Base-by-base conservation (phyloP, 371 early-diverging fungal genomes). In the Rhizopus stolonifer region DNA sequence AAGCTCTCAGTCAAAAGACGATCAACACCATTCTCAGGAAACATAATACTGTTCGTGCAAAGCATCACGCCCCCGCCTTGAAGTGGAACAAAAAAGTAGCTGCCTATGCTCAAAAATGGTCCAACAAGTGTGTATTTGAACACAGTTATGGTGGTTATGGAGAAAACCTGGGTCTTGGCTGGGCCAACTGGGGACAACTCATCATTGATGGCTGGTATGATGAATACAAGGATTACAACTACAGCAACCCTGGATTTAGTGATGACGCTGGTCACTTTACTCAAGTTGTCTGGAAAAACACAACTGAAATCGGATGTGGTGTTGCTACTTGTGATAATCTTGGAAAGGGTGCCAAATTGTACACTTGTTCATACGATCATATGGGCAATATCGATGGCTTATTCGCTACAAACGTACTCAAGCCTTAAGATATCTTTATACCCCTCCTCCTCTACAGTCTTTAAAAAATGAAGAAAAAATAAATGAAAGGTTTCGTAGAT, bases 221-320 rank as follows among this genome's bases (percentile, higher is more conserved):
- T 31, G 76, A 79, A 52, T 69, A 49, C 25, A 63, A 52, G 39
- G 1, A 51, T 3, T 79, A 79, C 54, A 25, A 72, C 40, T 79
- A 68, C 62, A 58, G 44, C 32, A 38, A 49, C 0, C 70, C 73
- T 19, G 71, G 73, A 1, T 69, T 70, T 58, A 2, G 49, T 21
- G 14, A 6, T 1, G 22, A 42, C 5, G 70, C 74, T 15, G 83
- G 79, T 21, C 82, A 82, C 39, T 82, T 80, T 40, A 80, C 82
- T 25, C 70, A 68, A 33, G 59, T 79, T 3, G 83, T 79, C 9
- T 83, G 83, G 80, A 73, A 73, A 34, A 34, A 53, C 6, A 79
- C 80, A 9, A 72, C 63, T 15, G 36, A 71, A 19, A 55, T 83
- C 10, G 81, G 83, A 2, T 80, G 83, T 38, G 83, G 77, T 66